Evolutionary conservation across 495 filamentous ascomycete species (phyloP).

Genomic region (Usnea hakonensis): DNA sequence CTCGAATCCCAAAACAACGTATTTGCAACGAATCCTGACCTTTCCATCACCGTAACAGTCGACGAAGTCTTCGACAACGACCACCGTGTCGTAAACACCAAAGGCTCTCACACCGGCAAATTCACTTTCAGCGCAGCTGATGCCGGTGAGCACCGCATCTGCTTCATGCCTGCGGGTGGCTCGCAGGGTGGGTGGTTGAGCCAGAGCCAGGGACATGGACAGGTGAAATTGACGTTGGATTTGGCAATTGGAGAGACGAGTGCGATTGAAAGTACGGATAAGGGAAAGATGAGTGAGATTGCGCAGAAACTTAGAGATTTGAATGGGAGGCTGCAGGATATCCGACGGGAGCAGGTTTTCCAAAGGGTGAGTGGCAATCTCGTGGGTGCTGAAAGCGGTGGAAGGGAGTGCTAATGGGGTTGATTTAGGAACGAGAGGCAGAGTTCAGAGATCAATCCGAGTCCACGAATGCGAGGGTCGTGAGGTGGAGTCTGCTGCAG

Average conservation of each 20-base stretch:
- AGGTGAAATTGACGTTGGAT: conserved; percentile 77
- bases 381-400: background rate
- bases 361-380: conserved; percentile 62
- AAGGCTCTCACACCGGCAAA: conserved; percentile 64
- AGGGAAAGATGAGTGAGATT: conserved; percentile 87
- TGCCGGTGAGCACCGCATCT: conserved; percentile 87
- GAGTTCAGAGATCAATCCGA: conserved; percentile 98
- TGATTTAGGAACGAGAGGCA: conserved; percentile 78
- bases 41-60: conserved; percentile 83
- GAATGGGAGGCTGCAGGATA: conserved; percentile 80
- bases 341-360: conserved; percentile 89
- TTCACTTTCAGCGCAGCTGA: conserved; percentile 97
- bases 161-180: conserved; percentile 73
- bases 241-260: conserved; percentile 92
- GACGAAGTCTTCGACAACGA: conserved; percentile 97
- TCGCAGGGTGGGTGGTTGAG: conserved; percentile 62
- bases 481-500: conserved; percentile 90
- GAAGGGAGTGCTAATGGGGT: background rate
- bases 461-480: conserved; percentile 81
- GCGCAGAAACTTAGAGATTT: conserved; percentile 83
- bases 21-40: conserved; percentile 60
- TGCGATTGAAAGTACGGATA: conserved; percentile 88
- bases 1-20: conserved; percentile 57
- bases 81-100: conserved; percentile 87
- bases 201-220: conserved; percentile 54